phyloP scores from a whole-genome alignment of 345 rosid species.

The Pelargonium nanum region DNA sequence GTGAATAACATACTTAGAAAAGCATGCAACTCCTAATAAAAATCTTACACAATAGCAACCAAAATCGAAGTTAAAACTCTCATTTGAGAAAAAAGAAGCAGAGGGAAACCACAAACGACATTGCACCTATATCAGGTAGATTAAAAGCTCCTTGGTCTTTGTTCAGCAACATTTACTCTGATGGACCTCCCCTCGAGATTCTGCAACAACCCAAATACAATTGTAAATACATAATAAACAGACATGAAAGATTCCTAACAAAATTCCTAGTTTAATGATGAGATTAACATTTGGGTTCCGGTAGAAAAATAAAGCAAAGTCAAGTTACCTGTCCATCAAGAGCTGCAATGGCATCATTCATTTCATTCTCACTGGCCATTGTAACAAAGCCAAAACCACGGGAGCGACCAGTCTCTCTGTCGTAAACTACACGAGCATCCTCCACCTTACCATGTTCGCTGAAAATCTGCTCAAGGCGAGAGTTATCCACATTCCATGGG shows the following conservation, averaged over 20 bases:
- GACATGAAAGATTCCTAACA: background rate
- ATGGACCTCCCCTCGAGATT: constrained; percentile 39
- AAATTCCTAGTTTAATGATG: background rate
- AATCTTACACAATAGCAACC: background rate
- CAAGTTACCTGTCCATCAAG: constrained; percentile 78
- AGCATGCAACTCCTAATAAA: background rate
- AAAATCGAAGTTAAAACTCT: background rate
- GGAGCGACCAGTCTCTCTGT: constrained; percentile 85
- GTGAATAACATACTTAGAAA: background rate
- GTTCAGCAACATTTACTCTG: constrained; percentile 34
- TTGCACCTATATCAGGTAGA: background rate
- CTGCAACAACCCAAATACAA: constrained; percentile 23
- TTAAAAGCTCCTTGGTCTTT: constrained; percentile 19
- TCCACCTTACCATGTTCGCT: constrained; percentile 86
- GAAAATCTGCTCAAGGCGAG: constrained; percentile 68
- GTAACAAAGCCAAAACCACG: constrained; percentile 94
- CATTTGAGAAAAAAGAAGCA: background rate
- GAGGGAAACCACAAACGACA: background rate
- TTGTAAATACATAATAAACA: constrained; percentile 3
- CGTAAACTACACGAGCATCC: constrained; percentile 66
- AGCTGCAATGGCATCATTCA: constrained; percentile 82
- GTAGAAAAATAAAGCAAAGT: background rate
- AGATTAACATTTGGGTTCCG: background rate
- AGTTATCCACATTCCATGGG: constrained; percentile 72
- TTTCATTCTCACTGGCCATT: constrained; percentile 62